Percentiles rank a stretch among this genome's conserved stretches.
Conservation (phyloP, 345 rosid species). For the Jatropha curcas region DNA sequence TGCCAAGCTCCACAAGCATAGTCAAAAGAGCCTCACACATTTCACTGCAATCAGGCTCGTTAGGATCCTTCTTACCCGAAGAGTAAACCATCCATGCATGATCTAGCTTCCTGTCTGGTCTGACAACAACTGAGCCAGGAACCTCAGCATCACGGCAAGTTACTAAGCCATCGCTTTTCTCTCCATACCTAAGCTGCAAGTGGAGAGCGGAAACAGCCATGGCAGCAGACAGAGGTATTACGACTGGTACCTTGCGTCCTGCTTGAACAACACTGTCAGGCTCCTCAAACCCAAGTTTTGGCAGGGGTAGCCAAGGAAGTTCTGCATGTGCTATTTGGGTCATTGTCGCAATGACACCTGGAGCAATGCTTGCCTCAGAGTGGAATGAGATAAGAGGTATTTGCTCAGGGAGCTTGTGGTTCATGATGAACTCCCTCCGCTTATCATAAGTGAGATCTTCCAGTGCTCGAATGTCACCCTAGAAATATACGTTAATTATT, state of each 20-base stretch:
- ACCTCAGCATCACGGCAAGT: slow-evolving; percentile 67
- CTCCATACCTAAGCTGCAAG: slow-evolving; percentile 63
- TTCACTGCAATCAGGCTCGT: slow-evolving; percentile 48
- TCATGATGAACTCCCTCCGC: slow-evolving; percentile 54
- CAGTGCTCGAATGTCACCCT: slow-evolving; percentile 70
- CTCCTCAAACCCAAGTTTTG: slow-evolving; percentile 31
- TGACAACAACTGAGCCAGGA: slow-evolving; percentile 61
- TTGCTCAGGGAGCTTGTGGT: slow-evolving; percentile 52
- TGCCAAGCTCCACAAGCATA: slow-evolving; percentile 52
- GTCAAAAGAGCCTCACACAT: slow-evolving; percentile 73
- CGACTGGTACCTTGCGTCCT: slow-evolving; percentile 55
- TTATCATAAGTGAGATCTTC: slow-evolving; percentile 69
- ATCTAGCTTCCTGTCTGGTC: slow-evolving; percentile 54
- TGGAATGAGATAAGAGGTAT: slow-evolving; percentile 62
- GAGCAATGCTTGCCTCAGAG: slow-evolving; percentile 54
- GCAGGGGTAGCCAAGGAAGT: slow-evolving; percentile 61
- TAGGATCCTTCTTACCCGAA: slow-evolving; percentile 38
- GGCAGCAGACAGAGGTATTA: slow-evolving; percentile 58
- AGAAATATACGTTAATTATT: slow-evolving; percentile 3
- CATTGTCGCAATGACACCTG: slow-evolving; percentile 58
- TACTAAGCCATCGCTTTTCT: slow-evolving; percentile 69
- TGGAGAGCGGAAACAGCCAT: slow-evolving; percentile 63
- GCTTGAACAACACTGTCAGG: slow-evolving; percentile 23
- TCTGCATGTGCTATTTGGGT: slow-evolving; percentile 71
- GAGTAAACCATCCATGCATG: slow-evolving; percentile 76